Evolutionary conservation across 73 alveolate genomes (phyloP).

Genomic region (Uronychia binucleata): DNA sequence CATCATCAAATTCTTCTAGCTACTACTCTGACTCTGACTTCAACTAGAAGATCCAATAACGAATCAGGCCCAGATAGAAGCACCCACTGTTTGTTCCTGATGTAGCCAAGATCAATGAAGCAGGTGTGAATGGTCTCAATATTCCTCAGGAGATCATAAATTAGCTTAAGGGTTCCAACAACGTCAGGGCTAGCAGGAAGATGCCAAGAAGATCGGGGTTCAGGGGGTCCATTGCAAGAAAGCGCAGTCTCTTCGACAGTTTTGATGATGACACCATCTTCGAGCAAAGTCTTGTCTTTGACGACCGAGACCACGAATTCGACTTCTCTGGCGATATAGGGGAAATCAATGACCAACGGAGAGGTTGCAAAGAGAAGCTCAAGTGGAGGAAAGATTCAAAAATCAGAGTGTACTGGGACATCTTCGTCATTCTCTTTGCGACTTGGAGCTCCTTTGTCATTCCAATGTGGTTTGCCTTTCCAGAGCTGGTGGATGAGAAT

Average conservation of each 20-base stretch:
- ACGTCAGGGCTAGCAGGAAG: not conserved
- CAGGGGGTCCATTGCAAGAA: not conserved
- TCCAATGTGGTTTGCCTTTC: not conserved
- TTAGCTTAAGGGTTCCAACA: not conserved
- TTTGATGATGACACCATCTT: not conserved
- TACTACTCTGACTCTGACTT: not conserved
- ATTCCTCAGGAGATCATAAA: not conserved
- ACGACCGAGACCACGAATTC: not conserved
- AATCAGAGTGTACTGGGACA: not conserved
- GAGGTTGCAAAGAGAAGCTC: not conserved
- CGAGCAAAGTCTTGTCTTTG: constrained; percentile 1
- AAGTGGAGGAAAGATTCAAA: not conserved
- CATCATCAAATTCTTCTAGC: not conserved
- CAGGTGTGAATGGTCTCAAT: not conserved
- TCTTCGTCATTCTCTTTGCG: not conserved
- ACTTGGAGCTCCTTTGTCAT: not conserved
- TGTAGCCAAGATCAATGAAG: not conserved
- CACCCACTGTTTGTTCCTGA: not conserved
- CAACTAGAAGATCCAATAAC: not conserved
- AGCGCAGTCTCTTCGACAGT: not conserved
- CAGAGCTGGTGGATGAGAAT: not conserved
- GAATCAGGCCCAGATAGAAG: not conserved
- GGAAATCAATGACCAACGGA: not conserved
- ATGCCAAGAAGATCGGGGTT: not conserved
- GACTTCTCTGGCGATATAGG: not conserved